These are phyloP conservation scores for Xylaria palmicola DNA, from an alignment of 495 filamentous ascomycete genomes.

Conservation along the genomic window DNA sequence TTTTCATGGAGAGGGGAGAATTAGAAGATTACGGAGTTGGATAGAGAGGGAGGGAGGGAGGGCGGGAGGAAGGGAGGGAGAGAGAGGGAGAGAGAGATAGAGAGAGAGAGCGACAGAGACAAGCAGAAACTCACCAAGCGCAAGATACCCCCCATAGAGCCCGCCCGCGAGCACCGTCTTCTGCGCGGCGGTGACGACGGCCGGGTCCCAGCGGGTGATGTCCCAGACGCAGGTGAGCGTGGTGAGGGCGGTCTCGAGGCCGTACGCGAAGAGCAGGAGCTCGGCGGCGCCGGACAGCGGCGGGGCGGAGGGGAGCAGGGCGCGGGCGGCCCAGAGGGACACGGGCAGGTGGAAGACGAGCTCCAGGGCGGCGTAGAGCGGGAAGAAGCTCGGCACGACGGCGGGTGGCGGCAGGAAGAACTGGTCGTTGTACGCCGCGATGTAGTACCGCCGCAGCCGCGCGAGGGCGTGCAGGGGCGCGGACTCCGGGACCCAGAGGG, in stretches of 20 bases:
- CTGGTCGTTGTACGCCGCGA: constrained; percentile 69
- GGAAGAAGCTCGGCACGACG: constrained; percentile 61
- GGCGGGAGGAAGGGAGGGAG: neutral
- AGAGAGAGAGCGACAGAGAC: too few species aligned
- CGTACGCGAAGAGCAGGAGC: constrained; percentile 67
- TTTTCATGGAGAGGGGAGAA: neutral
- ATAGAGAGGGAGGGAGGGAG: neutral
- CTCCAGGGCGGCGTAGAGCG: constrained; percentile 67
- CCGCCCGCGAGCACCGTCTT: constrained; percentile 50
- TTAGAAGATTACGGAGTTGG: neutral
- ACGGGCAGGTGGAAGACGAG: constrained; percentile 65
- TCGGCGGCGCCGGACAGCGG: constrained; percentile 51
- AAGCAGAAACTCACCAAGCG: constrained; percentile 59
- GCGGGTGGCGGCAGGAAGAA: constrained; percentile 65
- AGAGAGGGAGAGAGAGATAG: neutral
- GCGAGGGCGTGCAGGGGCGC: constrained; percentile 48
- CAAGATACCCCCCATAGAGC: constrained; percentile 71
- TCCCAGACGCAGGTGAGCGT: constrained; percentile 65
- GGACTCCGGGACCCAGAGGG: constrained; percentile 44
- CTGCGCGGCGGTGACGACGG: constrained; percentile 47
- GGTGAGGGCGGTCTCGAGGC: constrained; percentile 67
- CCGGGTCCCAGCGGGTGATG: constrained; percentile 49
- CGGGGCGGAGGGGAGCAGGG: too few species aligned
- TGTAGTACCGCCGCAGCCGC: constrained; percentile 60
- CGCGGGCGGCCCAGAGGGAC: constrained; percentile 55